Evolutionary conservation across 2,329 filamentous ascomycete genomes (phyloP).

Genomic region (Hypoxylon sp.): DNA sequence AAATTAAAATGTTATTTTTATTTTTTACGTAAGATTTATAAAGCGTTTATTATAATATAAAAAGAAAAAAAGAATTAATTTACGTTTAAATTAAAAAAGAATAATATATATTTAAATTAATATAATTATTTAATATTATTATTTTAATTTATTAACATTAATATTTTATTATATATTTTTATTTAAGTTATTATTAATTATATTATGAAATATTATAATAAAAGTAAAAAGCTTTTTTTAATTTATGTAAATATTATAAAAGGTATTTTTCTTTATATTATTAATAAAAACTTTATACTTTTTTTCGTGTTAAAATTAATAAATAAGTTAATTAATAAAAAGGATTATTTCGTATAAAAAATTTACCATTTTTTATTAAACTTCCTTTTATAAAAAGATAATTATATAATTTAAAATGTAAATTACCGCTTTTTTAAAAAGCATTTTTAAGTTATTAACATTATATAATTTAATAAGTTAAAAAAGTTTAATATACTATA

Average conservation of each 20-base stretch:
- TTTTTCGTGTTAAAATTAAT: slow-evolving; percentile 1
- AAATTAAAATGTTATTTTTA: background rate
- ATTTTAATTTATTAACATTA: slow-evolving; percentile 2
- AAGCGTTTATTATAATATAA: background rate
- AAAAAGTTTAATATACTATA: too few relatives aligned
- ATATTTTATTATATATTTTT: background rate
- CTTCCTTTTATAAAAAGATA: too few relatives aligned
- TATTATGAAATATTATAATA: slow-evolving; percentile 12
- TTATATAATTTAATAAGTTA: too few relatives aligned
- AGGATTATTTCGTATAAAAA: too few relatives aligned
- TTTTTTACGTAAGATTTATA: background rate
- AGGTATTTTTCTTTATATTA: background rate
- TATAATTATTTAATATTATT: background rate
- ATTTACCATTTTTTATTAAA: too few relatives aligned
- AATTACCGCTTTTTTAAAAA: too few relatives aligned
- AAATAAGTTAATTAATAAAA: too few relatives aligned
- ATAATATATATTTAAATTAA: slow-evolving; percentile 6
- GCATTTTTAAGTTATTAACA: too few relatives aligned
- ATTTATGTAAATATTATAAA: background rate
- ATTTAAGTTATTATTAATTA: slow-evolving; percentile 4
- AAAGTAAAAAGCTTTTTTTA: background rate
- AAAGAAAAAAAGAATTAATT: background rate
- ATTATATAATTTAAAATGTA: too few relatives aligned
- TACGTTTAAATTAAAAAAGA: background rate
- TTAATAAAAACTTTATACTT: slow-evolving; percentile 4